phyloP scores from a whole-genome alignment of 2,329 filamentous ascomycete species.

The Penicillium occitanis region DNA sequence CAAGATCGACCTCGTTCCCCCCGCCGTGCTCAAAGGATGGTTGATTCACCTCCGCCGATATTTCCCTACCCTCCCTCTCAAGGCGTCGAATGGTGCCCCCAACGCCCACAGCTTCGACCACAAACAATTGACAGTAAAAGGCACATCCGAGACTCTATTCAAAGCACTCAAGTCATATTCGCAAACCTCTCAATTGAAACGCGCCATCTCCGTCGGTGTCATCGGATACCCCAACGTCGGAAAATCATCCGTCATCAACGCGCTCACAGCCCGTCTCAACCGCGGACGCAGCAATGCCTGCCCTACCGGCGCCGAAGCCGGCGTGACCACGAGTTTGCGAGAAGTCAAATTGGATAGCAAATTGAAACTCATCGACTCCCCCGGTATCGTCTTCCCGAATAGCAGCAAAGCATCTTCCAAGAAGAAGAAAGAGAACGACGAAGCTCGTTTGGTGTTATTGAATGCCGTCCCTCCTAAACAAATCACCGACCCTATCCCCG shows the following conservation, averaged over 20 bases:
- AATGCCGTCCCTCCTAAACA: slow-evolving; percentile 93
- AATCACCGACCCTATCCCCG: slow-evolving; percentile 87
- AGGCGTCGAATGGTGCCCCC: slow-evolving; percentile 75
- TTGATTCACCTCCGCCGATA: slow-evolving; percentile 79
- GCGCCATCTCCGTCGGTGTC: slow-evolving; percentile 85
- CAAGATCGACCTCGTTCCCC: slow-evolving; percentile 90
- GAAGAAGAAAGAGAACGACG: slow-evolving; percentile 66
- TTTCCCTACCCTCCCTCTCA: slow-evolving; percentile 87
- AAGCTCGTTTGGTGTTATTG: slow-evolving; percentile 78
- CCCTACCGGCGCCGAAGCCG: slow-evolving; percentile 86
- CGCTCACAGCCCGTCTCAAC: slow-evolving; percentile 74
- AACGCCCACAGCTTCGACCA: slow-evolving; percentile 93
- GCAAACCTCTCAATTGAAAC: slow-evolving; percentile 72
- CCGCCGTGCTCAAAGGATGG: slow-evolving; percentile 79
- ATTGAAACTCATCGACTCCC: slow-evolving; percentile 88
- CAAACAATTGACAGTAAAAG: slow-evolving; percentile 81
- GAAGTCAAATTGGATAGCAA: slow-evolving; percentile 94
- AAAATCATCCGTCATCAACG: slow-evolving; percentile 96
- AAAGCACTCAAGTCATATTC: slow-evolving; percentile 88
- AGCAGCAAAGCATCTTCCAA: slow-evolving; percentile 54
- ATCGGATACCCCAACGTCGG: slow-evolving; percentile 96
- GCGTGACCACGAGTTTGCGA: slow-evolving; percentile 84
- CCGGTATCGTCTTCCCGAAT: slow-evolving; percentile 89
- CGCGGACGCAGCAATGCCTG: slow-evolving; percentile 66
- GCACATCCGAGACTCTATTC: slow-evolving; percentile 80